phyloP scores from a whole-genome alignment of 2,329 filamentous ascomycete species.

The Graphium sp. region DNA sequence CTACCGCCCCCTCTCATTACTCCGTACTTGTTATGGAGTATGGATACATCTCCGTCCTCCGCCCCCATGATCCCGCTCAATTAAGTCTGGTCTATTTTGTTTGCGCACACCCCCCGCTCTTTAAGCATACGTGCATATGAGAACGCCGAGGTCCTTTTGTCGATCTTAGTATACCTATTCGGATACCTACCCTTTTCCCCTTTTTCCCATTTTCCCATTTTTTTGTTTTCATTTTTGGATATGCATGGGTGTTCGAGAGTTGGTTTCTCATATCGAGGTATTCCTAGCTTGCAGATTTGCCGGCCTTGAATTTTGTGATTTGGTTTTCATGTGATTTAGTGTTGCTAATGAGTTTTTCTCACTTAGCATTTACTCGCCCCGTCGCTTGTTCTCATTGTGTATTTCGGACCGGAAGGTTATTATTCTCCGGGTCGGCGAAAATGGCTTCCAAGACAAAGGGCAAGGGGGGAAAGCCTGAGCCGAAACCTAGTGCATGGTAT shows the following conservation, averaged over 20 bases:
- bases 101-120: neutral
- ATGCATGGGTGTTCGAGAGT: no score
- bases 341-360: neutral
- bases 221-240: neutral
- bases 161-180: no score
- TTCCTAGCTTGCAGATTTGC: neutral
- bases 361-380: neutral
- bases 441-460: slow-evolving; percentile 4
- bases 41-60: no score
- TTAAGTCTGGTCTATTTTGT: neutral
- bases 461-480: slow-evolving; percentile 16
- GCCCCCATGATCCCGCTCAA: neutral
- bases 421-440: neutral
- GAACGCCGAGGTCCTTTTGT: no score
- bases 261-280: no score
- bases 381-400: neutral
- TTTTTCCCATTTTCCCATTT: neutral
- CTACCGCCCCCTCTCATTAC: no score
- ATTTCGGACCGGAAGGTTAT: neutral
- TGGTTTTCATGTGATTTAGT: neutral
- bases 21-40: no score
- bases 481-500: slow-evolving; percentile 49
- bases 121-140: slow-evolving; percentile 1
- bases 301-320: neutral
- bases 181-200: neutral